A percentile compares a stretch with the other conserved stretches of the same genome.
These are phyloP conservation scores for Leishmania arabica DNA, from an alignment of 208 protist genomes.

Conservation along the genomic window DNA sequence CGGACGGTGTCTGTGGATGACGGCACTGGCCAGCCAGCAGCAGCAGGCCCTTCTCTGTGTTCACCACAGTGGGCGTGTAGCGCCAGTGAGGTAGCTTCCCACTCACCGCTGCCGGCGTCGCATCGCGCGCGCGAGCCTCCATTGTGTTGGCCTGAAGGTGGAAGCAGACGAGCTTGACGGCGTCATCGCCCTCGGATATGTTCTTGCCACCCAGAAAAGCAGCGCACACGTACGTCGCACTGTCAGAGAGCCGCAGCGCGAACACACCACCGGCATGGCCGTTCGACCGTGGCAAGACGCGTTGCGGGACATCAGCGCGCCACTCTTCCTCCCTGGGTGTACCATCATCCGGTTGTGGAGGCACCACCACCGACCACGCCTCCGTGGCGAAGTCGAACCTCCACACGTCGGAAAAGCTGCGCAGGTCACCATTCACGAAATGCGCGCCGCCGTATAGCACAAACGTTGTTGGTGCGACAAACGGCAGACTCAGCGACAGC, in stretches of 20 bases:
- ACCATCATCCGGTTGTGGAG: neutral
- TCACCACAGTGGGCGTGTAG: constrained; percentile 55
- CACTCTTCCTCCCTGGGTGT: neutral
- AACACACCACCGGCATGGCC: constrained; percentile 40
- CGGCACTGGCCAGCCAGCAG: constrained; percentile 72
- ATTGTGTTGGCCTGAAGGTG: neutral
- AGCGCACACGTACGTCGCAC: constrained; percentile 9
- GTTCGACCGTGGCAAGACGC: constrained; percentile 40
- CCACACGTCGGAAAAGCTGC: constrained; percentile 61
- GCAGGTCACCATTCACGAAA: constrained; percentile 54
- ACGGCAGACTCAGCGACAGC: constrained; percentile 48
- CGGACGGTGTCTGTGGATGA: constrained; percentile 49
- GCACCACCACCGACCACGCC: constrained; percentile 16
- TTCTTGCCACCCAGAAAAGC: constrained; percentile 77
- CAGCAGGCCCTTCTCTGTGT: constrained; percentile 40
- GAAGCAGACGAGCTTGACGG: constrained; percentile 43
- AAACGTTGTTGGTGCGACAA: constrained; percentile 32
- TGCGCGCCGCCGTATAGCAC: constrained; percentile 72
- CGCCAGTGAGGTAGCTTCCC: constrained; percentile 57
- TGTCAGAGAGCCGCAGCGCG: neutral
- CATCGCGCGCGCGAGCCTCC: constrained; percentile 9
- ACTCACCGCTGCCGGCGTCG: constrained; percentile 5
- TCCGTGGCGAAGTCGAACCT: constrained; percentile 31
- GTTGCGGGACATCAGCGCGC: neutral
- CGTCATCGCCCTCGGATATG: constrained; percentile 54